phyloP scores from a whole-genome alignment of 768 basidiomycete genomes.

The Rhizopogon vulgaris region DNA sequence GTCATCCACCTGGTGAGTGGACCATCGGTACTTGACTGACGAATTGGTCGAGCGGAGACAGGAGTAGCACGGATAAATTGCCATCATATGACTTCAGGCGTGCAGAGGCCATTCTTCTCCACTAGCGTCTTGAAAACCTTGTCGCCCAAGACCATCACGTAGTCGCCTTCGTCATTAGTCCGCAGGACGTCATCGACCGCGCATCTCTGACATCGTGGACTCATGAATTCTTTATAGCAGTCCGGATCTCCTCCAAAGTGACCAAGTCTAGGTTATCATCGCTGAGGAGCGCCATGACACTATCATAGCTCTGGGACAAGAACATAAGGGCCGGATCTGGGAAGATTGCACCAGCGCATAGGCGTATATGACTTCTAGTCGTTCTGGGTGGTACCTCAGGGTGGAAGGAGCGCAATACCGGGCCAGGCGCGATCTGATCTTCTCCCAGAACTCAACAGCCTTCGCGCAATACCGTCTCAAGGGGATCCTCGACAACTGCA shows the following conservation, averaged over 20 bases:
- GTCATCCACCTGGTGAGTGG: conserved; percentile 20
- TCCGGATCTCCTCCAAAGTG: conserved; percentile 30
- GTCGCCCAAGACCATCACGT: conserved; percentile 26
- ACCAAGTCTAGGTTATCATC: conserved; percentile 24
- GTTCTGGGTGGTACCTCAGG: conserved; percentile 29
- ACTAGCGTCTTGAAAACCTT: conserved; percentile 27
- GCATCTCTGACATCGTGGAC: conserved; percentile 24
- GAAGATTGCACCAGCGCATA: conserved; percentile 31
- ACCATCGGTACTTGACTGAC: not conserved
- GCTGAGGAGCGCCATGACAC: conserved; percentile 22
- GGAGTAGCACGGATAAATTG: conserved; percentile 23
- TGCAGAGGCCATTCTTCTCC: conserved; percentile 26
- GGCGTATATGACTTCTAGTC: conserved; percentile 27
- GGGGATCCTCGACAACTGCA: conserved; percentile 20
- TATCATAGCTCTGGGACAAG: conserved; percentile 27
- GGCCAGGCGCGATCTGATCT: conserved; percentile 27
- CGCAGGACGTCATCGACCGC: conserved; percentile 28
- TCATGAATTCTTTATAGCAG: conserved; percentile 18
- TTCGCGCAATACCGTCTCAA: conserved; percentile 29
- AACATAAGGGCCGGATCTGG: conserved; percentile 33
- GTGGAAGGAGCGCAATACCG: conserved; percentile 24
- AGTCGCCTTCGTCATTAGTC: conserved; percentile 18
- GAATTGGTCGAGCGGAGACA: conserved; percentile 20
- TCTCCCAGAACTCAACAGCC: conserved; percentile 24
- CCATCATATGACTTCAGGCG: conserved; percentile 30